phyloP scores from a whole-genome alignment of 768 basidiomycete species.

The Trametes maxima region DNA sequence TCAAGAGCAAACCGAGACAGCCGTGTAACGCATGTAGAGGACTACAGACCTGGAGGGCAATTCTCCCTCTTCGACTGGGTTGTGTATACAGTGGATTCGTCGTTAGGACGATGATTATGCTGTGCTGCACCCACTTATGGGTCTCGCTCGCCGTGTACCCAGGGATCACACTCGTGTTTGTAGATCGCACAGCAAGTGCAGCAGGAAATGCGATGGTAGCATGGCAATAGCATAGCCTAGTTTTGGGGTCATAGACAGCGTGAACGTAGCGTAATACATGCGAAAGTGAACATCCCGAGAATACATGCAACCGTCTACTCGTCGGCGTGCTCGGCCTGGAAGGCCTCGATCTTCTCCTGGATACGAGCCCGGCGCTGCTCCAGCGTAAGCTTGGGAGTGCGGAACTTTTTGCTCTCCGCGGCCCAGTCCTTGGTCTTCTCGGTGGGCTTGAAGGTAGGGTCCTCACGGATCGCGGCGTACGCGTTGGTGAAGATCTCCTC shows the following conservation, averaged over 20 bases:
- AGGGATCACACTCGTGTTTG: no score
- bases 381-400: constrained; percentile 64
- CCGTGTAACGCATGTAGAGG: constrained; percentile 38
- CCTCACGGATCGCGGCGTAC: constrained; percentile 94
- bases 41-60: constrained; percentile 39
- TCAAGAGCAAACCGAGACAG: constrained; percentile 32
- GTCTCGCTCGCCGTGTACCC: neutral
- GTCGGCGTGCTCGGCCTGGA: constrained; percentile 71
- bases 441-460: constrained; percentile 86
- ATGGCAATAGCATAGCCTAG: constrained; percentile 25
- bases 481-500: constrained; percentile 95
- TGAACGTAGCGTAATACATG: constrained; percentile 15
- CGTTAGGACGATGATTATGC: constrained; percentile 11
- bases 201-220: constrained; percentile 6
- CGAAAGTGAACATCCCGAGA: constrained; percentile 17
- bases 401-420: constrained; percentile 76
- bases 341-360: constrained; percentile 86
- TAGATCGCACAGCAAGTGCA: no score
- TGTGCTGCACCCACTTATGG: no score
- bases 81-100: constrained; percentile 44
- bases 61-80: constrained; percentile 59
- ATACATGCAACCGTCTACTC: constrained; percentile 49
- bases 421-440: constrained; percentile 94
- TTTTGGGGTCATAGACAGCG: constrained; percentile 24
- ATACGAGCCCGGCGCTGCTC: constrained; percentile 81